A percentile compares a stretch with the other conserved stretches of the same genome.
phyloP scores from a whole-genome alignment of 2,329 filamentous ascomycete species.

The Lojkania enalia region DNA sequence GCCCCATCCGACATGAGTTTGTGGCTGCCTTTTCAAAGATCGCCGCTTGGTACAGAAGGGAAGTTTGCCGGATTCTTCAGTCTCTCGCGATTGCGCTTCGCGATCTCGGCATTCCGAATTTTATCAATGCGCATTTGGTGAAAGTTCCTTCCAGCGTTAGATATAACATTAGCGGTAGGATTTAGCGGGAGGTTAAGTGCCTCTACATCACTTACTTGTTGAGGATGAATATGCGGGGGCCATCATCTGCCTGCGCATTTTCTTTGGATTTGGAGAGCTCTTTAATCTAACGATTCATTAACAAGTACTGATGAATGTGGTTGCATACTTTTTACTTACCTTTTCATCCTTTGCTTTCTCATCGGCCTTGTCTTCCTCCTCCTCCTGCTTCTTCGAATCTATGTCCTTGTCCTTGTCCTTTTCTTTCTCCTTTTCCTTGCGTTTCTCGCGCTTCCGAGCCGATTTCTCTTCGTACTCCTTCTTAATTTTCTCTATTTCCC shows the following conservation, averaged over 20 bases:
- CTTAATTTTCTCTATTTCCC: conserved; percentile 54
- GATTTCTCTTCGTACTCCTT: conserved; percentile 57
- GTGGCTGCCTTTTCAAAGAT: conserved; percentile 27
- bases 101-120: conserved; percentile 74
- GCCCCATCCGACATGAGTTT: too few species aligned
- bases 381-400: conserved; percentile 60
- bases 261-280: conserved; percentile 54
- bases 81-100: conserved; percentile 79
- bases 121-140: conserved; percentile 83
- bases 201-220: conserved; percentile 69
- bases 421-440: conserved; percentile 51
- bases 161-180: too few species aligned
- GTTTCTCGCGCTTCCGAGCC: conserved; percentile 59
- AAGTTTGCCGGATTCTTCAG: conserved; percentile 78
- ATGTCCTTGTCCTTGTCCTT: conserved; percentile 66
- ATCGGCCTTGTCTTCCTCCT: conserved; percentile 65
- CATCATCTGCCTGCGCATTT: conserved; percentile 59
- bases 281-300: conserved; percentile 44
- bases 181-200: too few species aligned
- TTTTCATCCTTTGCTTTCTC: conserved; percentile 65
- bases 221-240: conserved; percentile 79
- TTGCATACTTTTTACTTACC: conserved; percentile 37
- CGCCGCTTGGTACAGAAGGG: conserved; percentile 76
- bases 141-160: conserved; percentile 64
- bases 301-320: neutral